These are phyloP conservation scores for Pogostemon cablin DNA, from an alignment of 257 asterid species.

Conservation along the genomic window DNA sequence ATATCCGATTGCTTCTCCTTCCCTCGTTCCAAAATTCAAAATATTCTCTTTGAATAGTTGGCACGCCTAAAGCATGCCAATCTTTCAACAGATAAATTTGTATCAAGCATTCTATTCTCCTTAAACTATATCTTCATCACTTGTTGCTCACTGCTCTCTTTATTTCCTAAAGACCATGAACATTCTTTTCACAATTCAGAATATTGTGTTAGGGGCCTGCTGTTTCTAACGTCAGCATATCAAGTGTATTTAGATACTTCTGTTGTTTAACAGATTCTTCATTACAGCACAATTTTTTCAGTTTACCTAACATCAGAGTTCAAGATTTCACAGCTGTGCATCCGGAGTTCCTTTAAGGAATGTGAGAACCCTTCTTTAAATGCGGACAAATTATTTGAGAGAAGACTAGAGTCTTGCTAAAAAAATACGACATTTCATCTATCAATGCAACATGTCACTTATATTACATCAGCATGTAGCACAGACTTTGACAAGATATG, in stretches of 20 bases:
- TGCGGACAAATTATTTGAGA: constrained; percentile 12
- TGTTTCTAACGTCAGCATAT: constrained; percentile 9
- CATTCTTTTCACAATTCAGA: neutral
- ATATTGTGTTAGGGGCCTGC: neutral
- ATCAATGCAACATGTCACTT: constrained; percentile 16
- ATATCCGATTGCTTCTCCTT: neutral
- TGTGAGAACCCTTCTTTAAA: neutral
- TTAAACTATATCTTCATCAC: neutral
- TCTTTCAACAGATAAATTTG: constrained; percentile 2
- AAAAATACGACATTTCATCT: constrained; percentile 24
- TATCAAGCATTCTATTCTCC: neutral
- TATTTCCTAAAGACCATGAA: constrained; percentile 1
- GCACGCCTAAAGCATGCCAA: neutral
- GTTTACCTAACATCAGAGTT: constrained; percentile 15
- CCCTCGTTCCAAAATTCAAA: constrained; percentile 13
- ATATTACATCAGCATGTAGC: constrained; percentile 9
- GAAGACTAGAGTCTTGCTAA: constrained; percentile 11
- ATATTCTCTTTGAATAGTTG: neutral
- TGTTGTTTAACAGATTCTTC: neutral
- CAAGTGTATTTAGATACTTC: neutral
- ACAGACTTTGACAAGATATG: constrained; percentile 19
- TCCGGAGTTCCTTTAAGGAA: constrained; percentile 25
- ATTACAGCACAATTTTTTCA: constrained; percentile 11
- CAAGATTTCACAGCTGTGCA: constrained; percentile 20
- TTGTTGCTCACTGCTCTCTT: constrained; percentile 3